Evolutionary conservation across 2,329 filamentous ascomycete species (phyloP), one percentile per base, ranked within the genome.

Genomic region (Helotiales sp.): DNA sequence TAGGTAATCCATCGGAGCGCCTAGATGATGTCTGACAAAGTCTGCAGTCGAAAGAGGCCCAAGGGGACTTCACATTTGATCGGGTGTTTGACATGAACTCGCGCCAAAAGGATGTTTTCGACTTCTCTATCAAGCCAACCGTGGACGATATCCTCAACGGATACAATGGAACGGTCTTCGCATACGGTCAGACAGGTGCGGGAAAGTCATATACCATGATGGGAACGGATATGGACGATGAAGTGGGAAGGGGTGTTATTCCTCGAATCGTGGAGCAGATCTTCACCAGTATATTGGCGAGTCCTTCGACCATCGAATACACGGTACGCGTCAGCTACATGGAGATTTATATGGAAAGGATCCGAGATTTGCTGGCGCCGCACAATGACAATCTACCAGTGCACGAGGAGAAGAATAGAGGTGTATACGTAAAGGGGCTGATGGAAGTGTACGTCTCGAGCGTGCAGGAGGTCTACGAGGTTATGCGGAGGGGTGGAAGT

Each of bases 131-230:
- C 75, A 88, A 90, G 64, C 85, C 91, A 25, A 98, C 95, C 19
- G 95, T 99, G 67, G 93, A 98, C 78, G 95, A 98, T 74, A 97
- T 99, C 67, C 83, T 99, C 65, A 96, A 98, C 76, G 95, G 95
- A 65, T 99, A 99, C 84, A 99, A 99, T 79, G 95, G 93, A 72
- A 98, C 93, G 13, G 93, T 99, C 67, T 98, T 99, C 70, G 95
- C 95, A 63, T 99, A 99, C 74, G 95, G 95, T 65, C 95, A 98
- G 81, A 99, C 95, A 0, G 95, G 95, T 75, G 93, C 93, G 12
- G 95, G 95, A 80, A 99, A 99, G 81, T 98, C 95, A 22, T 98
- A 96, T 74, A 98, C 95, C 53, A 99, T 99, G 95, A 96, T 96
- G 91, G 91, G 90, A 60, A 89, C 89, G 51, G 93, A 93, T 75